phyloP scores from a whole-genome alignment of 2,329 filamentous ascomycete species.

The Pseudogymnoascus sp. region DNA sequence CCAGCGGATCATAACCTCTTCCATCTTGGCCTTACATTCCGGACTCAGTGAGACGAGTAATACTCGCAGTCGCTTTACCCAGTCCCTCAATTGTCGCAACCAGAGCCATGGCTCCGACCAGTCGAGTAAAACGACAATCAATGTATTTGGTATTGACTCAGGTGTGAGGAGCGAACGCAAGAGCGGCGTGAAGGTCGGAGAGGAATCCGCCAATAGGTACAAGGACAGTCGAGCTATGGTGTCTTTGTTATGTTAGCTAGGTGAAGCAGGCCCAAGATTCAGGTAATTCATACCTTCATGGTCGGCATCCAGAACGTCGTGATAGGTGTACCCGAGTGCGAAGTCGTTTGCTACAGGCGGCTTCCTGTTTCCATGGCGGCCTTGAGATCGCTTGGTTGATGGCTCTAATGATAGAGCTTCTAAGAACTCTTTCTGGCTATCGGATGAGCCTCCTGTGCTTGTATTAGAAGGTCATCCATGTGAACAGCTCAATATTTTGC shows the following conservation, averaged over 20 bases:
- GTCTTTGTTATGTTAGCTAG: conserved; percentile 46
- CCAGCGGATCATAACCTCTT: conserved; percentile 77
- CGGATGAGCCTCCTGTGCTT: conserved; percentile 65
- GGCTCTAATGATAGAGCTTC: conserved; percentile 42
- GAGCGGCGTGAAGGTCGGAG: conserved; percentile 72
- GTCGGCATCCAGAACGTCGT: conserved; percentile 87
- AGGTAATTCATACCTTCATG: conserved; percentile 62
- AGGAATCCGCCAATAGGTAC: conserved; percentile 81
- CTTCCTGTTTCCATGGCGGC: conserved; percentile 50
- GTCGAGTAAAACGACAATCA: conserved; percentile 86
- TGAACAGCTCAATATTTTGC: conserved; percentile 21
- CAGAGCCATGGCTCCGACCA: conserved; percentile 93
- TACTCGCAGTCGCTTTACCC: conserved; percentile 76
- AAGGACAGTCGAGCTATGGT: conserved; percentile 82
- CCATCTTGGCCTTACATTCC: conserved; percentile 74
- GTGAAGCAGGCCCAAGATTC: conserved; percentile 15
- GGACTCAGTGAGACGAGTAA: conserved; percentile 67
- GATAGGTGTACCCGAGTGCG: conserved; percentile 89
- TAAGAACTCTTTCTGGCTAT: conserved; percentile 78
- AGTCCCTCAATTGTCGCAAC: conserved; percentile 80
- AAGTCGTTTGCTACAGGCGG: conserved; percentile 87
- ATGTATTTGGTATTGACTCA: conserved; percentile 74
- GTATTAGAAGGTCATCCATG: background rate
- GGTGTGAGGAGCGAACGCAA: conserved; percentile 78
- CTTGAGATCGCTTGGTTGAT: conserved; percentile 37